Percentiles rank a stretch among this genome's conserved stretches.
phyloP scores from a whole-genome alignment of 2,329 filamentous ascomycete species.

The Fusarium tricinctum region DNA sequence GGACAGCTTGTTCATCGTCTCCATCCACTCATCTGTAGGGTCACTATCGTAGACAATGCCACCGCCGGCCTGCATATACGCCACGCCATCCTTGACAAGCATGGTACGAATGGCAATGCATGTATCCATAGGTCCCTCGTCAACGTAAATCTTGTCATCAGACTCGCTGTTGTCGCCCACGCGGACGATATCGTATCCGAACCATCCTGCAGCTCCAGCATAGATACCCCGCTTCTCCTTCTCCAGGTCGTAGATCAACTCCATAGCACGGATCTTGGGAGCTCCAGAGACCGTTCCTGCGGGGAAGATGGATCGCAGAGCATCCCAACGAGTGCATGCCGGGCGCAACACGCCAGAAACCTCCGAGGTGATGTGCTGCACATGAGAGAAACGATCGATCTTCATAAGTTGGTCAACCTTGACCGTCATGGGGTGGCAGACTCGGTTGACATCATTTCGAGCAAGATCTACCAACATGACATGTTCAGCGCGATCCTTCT shows the following conservation, averaged over 20 bases:
- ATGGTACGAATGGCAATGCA: conserved; percentile 88
- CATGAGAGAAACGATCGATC: conserved; percentile 94
- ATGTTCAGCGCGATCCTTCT: conserved; percentile 92
- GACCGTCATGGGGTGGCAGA: conserved; percentile 91
- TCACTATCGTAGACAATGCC: conserved; percentile 97
- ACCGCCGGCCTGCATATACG: conserved; percentile 90
- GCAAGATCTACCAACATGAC: conserved; percentile 98
- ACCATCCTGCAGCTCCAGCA: conserved; percentile 96
- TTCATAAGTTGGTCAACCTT: conserved; percentile 95
- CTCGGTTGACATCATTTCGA: conserved; percentile 95
- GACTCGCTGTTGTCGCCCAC: conserved; percentile 66
- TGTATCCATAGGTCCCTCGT: conserved; percentile 92
- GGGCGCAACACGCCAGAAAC: conserved; percentile 90
- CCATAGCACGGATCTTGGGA: conserved; percentile 97
- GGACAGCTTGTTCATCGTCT: conserved; percentile 92
- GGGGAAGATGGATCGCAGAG: conserved; percentile 96
- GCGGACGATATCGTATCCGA: conserved; percentile 84
- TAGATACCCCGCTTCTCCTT: conserved; percentile 95
- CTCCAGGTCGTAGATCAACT: conserved; percentile 95
- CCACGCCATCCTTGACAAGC: conserved; percentile 90
- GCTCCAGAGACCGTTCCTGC: conserved; percentile 96
- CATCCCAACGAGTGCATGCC: conserved; percentile 91
- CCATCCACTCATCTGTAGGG: conserved; percentile 93
- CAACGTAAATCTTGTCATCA: conserved; percentile 47
- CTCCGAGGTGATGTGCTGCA: conserved; percentile 96